A percentile compares a stretch with the other conserved stretches of the same genome.
These are phyloP conservation scores for Daldinia decipiens DNA, from an alignment of 495 filamentous ascomycete genomes.

Conservation along the genomic window DNA sequence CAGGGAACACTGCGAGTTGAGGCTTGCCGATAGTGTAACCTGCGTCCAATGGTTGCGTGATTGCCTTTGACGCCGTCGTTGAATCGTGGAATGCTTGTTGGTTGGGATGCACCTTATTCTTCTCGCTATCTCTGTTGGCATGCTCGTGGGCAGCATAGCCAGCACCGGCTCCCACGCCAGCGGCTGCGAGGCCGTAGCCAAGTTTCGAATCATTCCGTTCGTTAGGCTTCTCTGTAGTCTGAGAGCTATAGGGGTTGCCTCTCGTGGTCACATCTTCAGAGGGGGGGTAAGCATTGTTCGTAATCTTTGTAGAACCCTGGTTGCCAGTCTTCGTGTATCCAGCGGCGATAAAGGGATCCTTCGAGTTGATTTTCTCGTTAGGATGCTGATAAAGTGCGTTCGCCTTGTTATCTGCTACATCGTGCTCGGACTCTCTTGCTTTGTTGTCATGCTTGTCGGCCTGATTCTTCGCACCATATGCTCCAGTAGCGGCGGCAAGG, in stretches of 20 bases:
- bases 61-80: conserved; percentile 3
- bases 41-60: not conserved
- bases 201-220: conserved; percentile 10
- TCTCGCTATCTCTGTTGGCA: conserved; percentile 6
- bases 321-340: not conserved
- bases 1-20: not conserved
- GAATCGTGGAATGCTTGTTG: conserved; percentile 8
- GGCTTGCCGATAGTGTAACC: conserved; percentile 11
- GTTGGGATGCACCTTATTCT: not conserved
- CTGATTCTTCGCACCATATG: conserved; percentile 35
- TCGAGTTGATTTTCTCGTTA: conserved; percentile 16
- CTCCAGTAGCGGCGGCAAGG: conserved; percentile 42
- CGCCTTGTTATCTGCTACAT: not conserved
- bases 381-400: conserved; percentile 16
- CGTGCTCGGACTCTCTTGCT: conserved; percentile 7
- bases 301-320: not conserved
- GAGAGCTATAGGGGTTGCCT: not conserved
- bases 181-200: conserved; percentile 28
- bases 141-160: conserved; percentile 32
- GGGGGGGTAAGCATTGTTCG: not conserved
- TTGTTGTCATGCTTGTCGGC: conserved; percentile 33
- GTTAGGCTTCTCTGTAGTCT: conserved; percentile 13
- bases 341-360: conserved; percentile 16
- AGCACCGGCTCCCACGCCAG: conserved; percentile 31
- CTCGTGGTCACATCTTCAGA: conserved; percentile 8